A percentile compares a stretch with the other conserved stretches of the same genome.
These are phyloP conservation scores for Phalaenopsis aphrodite DNA, from an alignment of 106 monocot genomes.

Conservation along the genomic window DNA sequence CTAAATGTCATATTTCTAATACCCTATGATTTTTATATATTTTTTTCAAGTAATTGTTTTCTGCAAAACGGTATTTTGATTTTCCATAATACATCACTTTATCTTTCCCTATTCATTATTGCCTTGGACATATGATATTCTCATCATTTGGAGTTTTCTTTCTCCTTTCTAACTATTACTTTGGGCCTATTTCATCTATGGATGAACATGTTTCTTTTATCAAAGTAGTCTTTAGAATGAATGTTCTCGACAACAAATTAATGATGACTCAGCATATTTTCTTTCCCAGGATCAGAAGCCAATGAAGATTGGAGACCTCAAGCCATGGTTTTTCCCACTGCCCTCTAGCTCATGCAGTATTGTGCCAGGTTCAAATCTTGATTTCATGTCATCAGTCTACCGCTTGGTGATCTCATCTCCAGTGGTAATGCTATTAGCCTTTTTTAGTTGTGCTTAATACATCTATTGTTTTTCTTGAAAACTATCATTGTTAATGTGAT, in stretches of 20 bases:
- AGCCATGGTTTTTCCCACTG: slow-evolving; percentile 86
- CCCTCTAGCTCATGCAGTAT: slow-evolving; percentile 58
- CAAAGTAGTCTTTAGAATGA: not conserved
- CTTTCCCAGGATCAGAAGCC: slow-evolving; percentile 43
- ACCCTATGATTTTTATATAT: not conserved
- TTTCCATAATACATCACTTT: not conserved
- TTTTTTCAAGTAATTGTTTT: not conserved
- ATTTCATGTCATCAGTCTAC: slow-evolving; percentile 69
- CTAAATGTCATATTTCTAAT: not conserved
- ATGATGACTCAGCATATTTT: not conserved
- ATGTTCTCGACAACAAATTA: not conserved
- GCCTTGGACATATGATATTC: not conserved
- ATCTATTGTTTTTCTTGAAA: not conserved
- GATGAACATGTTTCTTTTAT: not conserved
- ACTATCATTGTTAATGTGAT: too few species aligned
- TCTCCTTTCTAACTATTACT: not conserved
- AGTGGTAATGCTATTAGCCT: slow-evolving; percentile 45
- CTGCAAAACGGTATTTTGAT: not conserved
- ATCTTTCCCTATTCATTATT: not conserved
- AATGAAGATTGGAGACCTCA: slow-evolving; percentile 47
- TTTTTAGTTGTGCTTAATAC: slow-evolving; percentile 1
- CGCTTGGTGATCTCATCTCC: slow-evolving; percentile 82
- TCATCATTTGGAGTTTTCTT: not conserved
- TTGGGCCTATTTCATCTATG: not conserved
- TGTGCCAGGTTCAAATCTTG: slow-evolving; percentile 74